Base-by-base conservation (phyloP, 306 rosid species). In the Argentina anserina region DNA sequence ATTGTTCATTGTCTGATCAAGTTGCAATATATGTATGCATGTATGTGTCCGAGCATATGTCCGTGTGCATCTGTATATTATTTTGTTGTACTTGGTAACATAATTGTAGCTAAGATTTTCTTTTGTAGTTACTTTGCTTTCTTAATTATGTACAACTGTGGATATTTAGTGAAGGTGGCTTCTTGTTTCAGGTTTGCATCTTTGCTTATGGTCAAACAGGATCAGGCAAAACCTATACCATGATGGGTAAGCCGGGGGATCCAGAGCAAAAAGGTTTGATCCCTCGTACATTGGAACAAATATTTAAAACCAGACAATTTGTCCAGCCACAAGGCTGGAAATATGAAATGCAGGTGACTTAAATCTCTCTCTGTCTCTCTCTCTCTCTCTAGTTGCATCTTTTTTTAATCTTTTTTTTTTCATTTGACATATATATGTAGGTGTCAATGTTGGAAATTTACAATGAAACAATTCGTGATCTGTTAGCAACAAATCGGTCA, bases 171-270 rank as follows among this genome's bases (percentile, higher is more conserved):
- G 69, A 40, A 65, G 29, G 64, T 42, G 47, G 21, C 75, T 77
- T 87, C 67, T 78, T 82, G 59, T 70, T 87, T 77, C 81, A 94
- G 99, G 99, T 94, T 76, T 91, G 99, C 81, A 91, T 94, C 73
- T 94, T 94, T 47, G 99, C 99, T 23, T 94, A 94, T 66, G 99
- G 99, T 78, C 99, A 94, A 77, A 94, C 99, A 13, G 97, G 99
- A 64, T 94, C 99, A 1, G 99, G 99, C n/a, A 94, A 94, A 85
- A 94, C 98, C 29, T 89, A 91, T 74, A 94, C 99, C 17, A 94
- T 94, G 99, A 94, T 94, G 99, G 99, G 99, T 49, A 83, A 86
- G 67, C 96, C 99, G 0, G 97, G 95, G 75, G 79, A 84, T 65
- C 82, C 75, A 7, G 96, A 82, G 64, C 89, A 82, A 80, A 94